phyloP scores from a whole-genome alignment of 257 asterid genomes.

The Galeopsis tetrahit region DNA sequence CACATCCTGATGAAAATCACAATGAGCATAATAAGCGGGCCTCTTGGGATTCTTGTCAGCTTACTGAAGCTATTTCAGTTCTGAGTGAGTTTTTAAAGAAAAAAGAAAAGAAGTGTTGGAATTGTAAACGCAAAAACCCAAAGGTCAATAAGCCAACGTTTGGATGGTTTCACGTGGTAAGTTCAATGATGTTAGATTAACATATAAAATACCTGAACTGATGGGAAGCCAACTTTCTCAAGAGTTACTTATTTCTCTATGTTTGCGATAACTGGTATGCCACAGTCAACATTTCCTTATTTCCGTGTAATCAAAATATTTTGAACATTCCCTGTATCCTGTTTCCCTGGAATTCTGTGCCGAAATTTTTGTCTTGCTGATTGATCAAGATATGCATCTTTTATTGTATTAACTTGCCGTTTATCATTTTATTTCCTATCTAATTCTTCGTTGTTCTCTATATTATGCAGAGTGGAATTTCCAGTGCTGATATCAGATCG shows the following conservation, averaged over 20 bases:
- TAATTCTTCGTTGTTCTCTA: constrained; percentile 18
- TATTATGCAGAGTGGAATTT: constrained; percentile 47
- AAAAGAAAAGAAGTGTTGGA: constrained; percentile 47
- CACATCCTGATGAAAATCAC: constrained; percentile 48
- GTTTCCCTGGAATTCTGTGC: background rate
- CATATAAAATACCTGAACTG: constrained; percentile 3
- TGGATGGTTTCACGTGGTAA: constrained; percentile 91
- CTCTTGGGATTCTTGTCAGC: constrained; percentile 71
- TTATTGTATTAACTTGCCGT: constrained; percentile 7
- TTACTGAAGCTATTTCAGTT: constrained; percentile 74
- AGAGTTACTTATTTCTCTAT: constrained; percentile 14
- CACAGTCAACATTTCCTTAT: background rate
- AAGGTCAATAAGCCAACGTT: constrained; percentile 73
- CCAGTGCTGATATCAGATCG: constrained; percentile 38
- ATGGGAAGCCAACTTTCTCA: background rate
- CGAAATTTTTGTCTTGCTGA: constrained; percentile 7
- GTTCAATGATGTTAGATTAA: constrained; percentile 30
- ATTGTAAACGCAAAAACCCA: constrained; percentile 59
- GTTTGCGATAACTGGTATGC: background rate
- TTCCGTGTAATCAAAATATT: background rate
- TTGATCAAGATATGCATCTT: constrained; percentile 17
- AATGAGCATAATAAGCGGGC: constrained; percentile 38
- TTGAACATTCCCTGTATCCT: background rate
- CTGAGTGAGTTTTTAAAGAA: constrained; percentile 62
- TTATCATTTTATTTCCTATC: constrained; percentile 22